A percentile compares a stretch with the other conserved stretches of the same genome.
Evolutionary conservation across 2,329 filamentous ascomycete species (phyloP).

Genomic region (Teratosphaeria destructans): DNA sequence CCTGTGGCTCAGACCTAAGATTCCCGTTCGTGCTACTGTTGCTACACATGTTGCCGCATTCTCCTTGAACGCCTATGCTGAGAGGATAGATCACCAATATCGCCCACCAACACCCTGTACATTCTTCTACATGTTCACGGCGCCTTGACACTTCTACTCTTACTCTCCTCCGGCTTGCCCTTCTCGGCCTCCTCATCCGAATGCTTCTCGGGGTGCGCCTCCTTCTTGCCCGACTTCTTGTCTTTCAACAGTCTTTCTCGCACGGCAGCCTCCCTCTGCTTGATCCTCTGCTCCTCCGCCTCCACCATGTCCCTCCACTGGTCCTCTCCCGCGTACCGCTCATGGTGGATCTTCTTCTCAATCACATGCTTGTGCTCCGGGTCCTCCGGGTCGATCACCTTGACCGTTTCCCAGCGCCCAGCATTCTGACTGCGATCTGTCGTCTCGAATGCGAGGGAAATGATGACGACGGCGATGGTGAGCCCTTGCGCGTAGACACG

Average conservation of each 20-base stretch:
- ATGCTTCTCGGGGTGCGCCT: constrained; percentile 2
- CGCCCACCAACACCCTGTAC: background rate
- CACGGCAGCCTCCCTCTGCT: constrained; percentile 37
- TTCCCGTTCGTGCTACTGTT: background rate
- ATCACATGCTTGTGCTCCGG: constrained; percentile 73
- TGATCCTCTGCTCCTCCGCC: constrained; percentile 56
- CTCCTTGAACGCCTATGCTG: background rate
- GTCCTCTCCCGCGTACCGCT: constrained; percentile 79
- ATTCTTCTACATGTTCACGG: constrained; percentile 3
- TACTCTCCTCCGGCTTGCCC: constrained; percentile 7
- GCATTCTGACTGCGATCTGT: constrained; percentile 65
- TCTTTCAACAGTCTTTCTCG: constrained; percentile 18
- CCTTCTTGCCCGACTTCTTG: constrained; percentile 14
- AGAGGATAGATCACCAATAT: background rate
- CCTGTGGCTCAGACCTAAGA: background rate
- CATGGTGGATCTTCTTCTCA: constrained; percentile 79
- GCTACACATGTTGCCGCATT: background rate
- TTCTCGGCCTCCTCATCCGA: constrained; percentile 1
- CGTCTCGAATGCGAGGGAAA: constrained; percentile 73
- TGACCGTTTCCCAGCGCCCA: constrained; percentile 75
- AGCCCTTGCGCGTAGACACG: constrained; percentile 88
- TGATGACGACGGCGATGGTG: constrained; percentile 73
- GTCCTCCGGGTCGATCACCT: constrained; percentile 69
- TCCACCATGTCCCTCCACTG: constrained; percentile 90
- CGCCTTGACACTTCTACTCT: constrained; percentile 10